A percentile compares a stretch with the other conserved stretches of the same genome.
These are phyloP conservation scores for Sherardia arvensis DNA, from an alignment of 257 asterid species.

Conservation along the genomic window DNA sequence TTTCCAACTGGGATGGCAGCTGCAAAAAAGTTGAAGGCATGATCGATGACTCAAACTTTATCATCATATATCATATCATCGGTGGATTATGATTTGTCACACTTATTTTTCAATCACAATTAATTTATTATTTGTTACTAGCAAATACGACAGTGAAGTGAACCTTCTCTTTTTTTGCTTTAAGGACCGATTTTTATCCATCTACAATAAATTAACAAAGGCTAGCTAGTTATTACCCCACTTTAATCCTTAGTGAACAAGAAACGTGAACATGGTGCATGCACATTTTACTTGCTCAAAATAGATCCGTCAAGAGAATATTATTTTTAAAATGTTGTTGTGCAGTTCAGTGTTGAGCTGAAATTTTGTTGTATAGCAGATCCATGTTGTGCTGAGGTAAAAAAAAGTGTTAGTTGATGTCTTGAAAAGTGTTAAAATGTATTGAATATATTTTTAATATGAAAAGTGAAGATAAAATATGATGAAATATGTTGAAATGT, in stretches of 20 bases:
- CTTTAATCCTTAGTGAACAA: slow-evolving; percentile 15
- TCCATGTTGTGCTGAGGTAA: too few relatives aligned
- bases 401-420: too few relatives aligned
- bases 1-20: slow-evolving; percentile 1
- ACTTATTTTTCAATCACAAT: background rate
- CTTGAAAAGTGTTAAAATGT: too few relatives aligned
- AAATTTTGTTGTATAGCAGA: too few relatives aligned
- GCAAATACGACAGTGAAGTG: background rate
- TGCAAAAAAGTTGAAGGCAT: background rate
- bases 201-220: background rate
- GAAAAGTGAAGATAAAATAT: too few relatives aligned
- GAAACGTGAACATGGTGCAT: slow-evolving; percentile 4
- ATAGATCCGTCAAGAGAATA: background rate
- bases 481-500: too few relatives aligned
- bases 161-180: background rate
- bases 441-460: too few relatives aligned
- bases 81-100: slow-evolving; percentile 10
- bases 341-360: too few relatives aligned
- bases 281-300: background rate
- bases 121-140: background rate
- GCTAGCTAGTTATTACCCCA: background rate
- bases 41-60: background rate
- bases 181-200: background rate
- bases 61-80: background rate
- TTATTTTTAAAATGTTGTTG: too few relatives aligned